These are phyloP conservation scores for Tricharina praecox DNA, from an alignment of 495 filamentous ascomycete genomes.

Conservation along the genomic window DNA sequence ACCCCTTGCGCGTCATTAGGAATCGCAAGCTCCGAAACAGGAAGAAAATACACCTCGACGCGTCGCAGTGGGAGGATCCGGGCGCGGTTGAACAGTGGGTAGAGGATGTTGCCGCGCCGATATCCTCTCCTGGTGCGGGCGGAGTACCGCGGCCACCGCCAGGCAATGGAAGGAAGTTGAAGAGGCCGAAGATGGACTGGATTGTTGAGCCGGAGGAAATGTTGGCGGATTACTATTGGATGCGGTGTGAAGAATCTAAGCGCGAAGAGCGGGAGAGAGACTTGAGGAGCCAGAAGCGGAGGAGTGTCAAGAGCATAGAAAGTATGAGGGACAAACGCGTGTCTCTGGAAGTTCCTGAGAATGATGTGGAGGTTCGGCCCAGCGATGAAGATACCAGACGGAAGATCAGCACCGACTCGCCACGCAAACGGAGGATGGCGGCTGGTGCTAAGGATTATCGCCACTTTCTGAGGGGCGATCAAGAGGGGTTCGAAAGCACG, in stretches of 20 bases:
- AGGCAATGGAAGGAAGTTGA: constrained; percentile 13
- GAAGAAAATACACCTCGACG: constrained; percentile 23
- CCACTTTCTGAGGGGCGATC: background rate
- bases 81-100: constrained; percentile 22
- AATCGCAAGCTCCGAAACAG: constrained; percentile 22
- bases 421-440: background rate
- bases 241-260: constrained; percentile 2
- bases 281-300: constrained; percentile 7
- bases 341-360: constrained; percentile 11
- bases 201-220: constrained; percentile 21
- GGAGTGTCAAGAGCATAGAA: constrained; percentile 13
- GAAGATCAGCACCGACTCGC: background rate
- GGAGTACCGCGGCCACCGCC: constrained; percentile 18
- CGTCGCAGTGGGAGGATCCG: constrained; percentile 24
- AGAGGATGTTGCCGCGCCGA: constrained; percentile 15
- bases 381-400: background rate
- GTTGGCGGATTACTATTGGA: constrained; percentile 27
- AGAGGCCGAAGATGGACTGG: constrained; percentile 25
- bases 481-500: constrained; percentile 1
- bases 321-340: constrained; percentile 13
- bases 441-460: background rate
- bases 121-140: background rate
- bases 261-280: constrained; percentile 7
- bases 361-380: background rate
- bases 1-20: constrained; percentile 23